Percentiles rank a stretch among this genome's conserved stretches.
Conservation (phyloP, 2,329 filamentous ascomycete genomes). For the Rosellinia necatrix region DNA sequence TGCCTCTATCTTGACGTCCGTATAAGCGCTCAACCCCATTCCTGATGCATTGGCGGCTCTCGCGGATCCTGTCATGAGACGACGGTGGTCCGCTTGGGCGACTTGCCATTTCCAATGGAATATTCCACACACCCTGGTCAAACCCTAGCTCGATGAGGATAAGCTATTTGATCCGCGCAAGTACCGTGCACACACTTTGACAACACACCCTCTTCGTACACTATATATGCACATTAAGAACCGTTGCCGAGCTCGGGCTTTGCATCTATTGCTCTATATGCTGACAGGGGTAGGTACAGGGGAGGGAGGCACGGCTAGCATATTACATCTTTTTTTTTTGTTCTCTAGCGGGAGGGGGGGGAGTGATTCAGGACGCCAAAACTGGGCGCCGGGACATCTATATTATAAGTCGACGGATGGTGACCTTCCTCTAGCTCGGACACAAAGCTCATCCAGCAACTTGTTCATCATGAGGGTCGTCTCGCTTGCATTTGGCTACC, state of each 20-base stretch:
- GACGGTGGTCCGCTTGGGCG: constrained; percentile 18
- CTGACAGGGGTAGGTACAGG: constrained; percentile 17
- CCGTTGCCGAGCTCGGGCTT: constrained; percentile 15
- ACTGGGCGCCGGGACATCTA: background rate
- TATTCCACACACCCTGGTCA: constrained; percentile 18
- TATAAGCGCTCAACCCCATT: background rate
- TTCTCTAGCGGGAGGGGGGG: too few relatives aligned
- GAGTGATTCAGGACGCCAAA: background rate
- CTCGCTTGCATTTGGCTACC: constrained; percentile 19
- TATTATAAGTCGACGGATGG: constrained; percentile 11
- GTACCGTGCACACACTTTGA: constrained; percentile 22
- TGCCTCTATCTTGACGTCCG: background rate
- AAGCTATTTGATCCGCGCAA: constrained; percentile 14
- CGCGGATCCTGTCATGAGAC: constrained; percentile 10
- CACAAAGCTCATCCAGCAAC: constrained; percentile 5
- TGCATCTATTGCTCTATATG: constrained; percentile 1
- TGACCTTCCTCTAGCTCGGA: background rate
- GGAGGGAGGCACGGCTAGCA: constrained; percentile 14
- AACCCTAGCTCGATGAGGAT: constrained; percentile 17
- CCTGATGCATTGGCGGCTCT: background rate
- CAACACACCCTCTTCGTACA: constrained; percentile 8
- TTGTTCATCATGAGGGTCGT: constrained; percentile 19
- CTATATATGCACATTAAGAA: constrained; percentile 2
- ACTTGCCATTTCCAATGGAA: constrained; percentile 12
- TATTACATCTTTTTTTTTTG: constrained; percentile 8